These are phyloP conservation scores for Penicillium expansum DNA, from an alignment of 2,329 filamentous ascomycete species.

Conservation along the genomic window DNA sequence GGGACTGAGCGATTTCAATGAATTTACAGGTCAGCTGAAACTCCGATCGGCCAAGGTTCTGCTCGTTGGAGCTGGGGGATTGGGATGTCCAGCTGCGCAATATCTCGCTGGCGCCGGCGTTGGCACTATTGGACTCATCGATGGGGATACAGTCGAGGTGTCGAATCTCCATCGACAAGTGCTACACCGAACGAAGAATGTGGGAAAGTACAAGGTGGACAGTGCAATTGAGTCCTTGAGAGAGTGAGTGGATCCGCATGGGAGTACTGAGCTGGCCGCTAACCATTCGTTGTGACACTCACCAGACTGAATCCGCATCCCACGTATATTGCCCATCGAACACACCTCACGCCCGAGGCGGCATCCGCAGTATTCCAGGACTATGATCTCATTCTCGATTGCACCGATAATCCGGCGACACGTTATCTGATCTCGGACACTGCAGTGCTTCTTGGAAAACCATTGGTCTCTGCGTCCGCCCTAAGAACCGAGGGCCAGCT, in stretches of 20 bases:
- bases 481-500: slow-evolving; percentile 86
- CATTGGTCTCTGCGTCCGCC: slow-evolving; percentile 85
- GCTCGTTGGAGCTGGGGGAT: slow-evolving; percentile 80
- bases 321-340: slow-evolving; percentile 60
- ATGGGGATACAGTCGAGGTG: slow-evolving; percentile 81
- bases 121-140: slow-evolving; percentile 77
- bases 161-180: slow-evolving; percentile 95
- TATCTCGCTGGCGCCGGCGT: slow-evolving; percentile 90
- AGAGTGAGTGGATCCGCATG: slow-evolving; percentile 43
- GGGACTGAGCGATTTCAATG: background rate
- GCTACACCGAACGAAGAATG: slow-evolving; percentile 67
- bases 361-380: slow-evolving; percentile 62
- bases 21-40: slow-evolving; percentile 65
- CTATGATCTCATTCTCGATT: slow-evolving; percentile 88
- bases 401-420: slow-evolving; percentile 87
- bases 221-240: slow-evolving; percentile 64
- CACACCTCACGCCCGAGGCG: slow-evolving; percentile 66
- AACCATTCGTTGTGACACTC: slow-evolving; percentile 4
- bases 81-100: slow-evolving; percentile 88
- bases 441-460: slow-evolving; percentile 74
- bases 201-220: slow-evolving; percentile 76
- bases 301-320: slow-evolving; percentile 69
- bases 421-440: slow-evolving; percentile 91
- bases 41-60: slow-evolving; percentile 70
- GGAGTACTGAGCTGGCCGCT: background rate